Evolutionary conservation across 805 yeast species (phyloP), one percentile per base, ranked within the genome.

Genomic region (Sungouiella blattae): DNA sequence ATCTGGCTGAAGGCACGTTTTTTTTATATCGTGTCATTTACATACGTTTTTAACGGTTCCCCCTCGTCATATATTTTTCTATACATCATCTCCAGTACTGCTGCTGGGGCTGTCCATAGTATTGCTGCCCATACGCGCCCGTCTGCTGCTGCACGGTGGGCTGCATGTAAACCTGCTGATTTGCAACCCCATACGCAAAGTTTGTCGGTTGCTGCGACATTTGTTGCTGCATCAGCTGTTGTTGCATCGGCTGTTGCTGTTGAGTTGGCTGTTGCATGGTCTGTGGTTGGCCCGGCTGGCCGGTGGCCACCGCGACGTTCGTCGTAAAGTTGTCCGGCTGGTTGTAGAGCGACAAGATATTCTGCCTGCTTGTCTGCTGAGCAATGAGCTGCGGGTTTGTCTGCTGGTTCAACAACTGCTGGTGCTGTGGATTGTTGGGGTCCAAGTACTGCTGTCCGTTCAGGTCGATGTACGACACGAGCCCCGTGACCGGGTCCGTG

Each of bases 401-500:
- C 33, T 60, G 59, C 39, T 60, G 64, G 37, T 44, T 39, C 37
- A 68, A 50, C 44, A 63, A 53, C 39, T 61, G 64, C 44, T 66
- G 72, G 31, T 47, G 60, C 39, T 47, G 51, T 8, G 51, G 51
- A 26, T 47, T 47, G 30, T 32, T 40, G 16, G 51, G 49, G 22
- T 47, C 51, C 30, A 45, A 36, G 26, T 47, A 47, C 49, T 81
- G 84, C 48, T 82, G 87, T 2, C 82, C 82, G 29, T 73, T 77
- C 8, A 79, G 71, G 49, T 83, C 89, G 23, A 83, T 75, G 47
- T 83, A 83, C 22, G 75, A 70, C 4, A 81, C 58, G 31, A 77
- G 72, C 9, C 91, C 89, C 0, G 87, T 80, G 6, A 72, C 63
- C 2, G 88, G 87, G 47, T 83, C 89, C 14, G 81, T 69, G 52